These are phyloP conservation scores for Lithospermum erythrorhizon DNA, from an alignment of 257 asterid genomes.

Conservation along the genomic window DNA sequence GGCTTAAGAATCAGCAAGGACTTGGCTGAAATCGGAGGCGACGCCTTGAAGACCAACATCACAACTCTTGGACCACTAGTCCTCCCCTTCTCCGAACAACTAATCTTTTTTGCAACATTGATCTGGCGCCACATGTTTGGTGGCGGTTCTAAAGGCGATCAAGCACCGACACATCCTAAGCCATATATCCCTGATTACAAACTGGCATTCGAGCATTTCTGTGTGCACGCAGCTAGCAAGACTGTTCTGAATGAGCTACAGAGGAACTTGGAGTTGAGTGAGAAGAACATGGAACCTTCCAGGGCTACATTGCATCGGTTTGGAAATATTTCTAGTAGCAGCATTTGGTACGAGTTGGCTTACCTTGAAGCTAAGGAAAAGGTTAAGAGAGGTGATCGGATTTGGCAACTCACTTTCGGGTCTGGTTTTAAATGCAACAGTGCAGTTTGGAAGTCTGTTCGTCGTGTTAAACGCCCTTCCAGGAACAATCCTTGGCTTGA, in stretches of 20 bases:
- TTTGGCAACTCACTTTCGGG: constrained; percentile 89
- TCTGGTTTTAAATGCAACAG: constrained; percentile 95
- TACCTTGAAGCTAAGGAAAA: constrained; percentile 77
- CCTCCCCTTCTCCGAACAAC: constrained; percentile 73
- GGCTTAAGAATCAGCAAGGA: constrained; percentile 73
- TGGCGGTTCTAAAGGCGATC: constrained; percentile 11
- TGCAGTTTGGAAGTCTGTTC: constrained; percentile 68
- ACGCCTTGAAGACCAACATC: constrained; percentile 86
- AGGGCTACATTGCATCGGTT: constrained; percentile 66
- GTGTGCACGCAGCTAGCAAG: constrained; percentile 83
- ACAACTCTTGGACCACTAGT: constrained; percentile 81
- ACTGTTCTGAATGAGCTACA: constrained; percentile 80
- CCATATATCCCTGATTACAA: constrained; percentile 96
- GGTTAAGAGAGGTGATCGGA: constrained; percentile 56
- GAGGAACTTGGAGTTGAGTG: constrained; percentile 70
- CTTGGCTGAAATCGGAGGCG: constrained; percentile 66
- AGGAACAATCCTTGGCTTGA: constrained; percentile 64
- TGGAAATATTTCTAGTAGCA: constrained; percentile 93
- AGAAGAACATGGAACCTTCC: constrained; percentile 67
- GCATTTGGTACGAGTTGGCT: constrained; percentile 93
- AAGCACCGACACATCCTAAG: constrained; percentile 21
- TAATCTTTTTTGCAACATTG: constrained; percentile 61
- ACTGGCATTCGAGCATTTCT: constrained; percentile 92
- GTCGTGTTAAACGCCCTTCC: constrained; percentile 26
- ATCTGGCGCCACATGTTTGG: constrained; percentile 40